Conservation (phyloP, 2,329 filamentous ascomycete genomes). For the Periconia sp. region DNA sequence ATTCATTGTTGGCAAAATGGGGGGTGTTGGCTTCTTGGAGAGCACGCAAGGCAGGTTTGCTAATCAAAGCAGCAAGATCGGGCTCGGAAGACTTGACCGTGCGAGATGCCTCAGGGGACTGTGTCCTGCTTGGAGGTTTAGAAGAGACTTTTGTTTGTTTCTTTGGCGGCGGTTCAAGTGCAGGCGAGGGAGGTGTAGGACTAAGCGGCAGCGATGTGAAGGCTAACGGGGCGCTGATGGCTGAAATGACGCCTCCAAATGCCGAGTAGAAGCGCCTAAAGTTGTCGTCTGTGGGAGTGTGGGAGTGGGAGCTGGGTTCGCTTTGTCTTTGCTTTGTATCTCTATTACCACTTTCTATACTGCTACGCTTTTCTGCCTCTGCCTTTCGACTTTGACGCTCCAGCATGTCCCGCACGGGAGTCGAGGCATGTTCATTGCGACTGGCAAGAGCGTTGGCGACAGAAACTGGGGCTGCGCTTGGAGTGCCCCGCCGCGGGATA, state of each 20-base stretch:
- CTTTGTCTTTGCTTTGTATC: conserved; percentile 9
- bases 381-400: conserved; percentile 33
- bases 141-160: conserved; percentile 19
- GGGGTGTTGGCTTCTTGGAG: conserved; percentile 65
- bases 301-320: conserved; percentile 10
- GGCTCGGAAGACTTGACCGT: conserved; percentile 58
- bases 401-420: conserved; percentile 35
- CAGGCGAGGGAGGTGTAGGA: conserved; percentile 25
- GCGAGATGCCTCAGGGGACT: conserved; percentile 32
- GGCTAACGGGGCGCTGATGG: conserved; percentile 84
- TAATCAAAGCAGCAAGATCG: conserved; percentile 82
- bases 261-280: conserved; percentile 92
- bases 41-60: conserved; percentile 78
- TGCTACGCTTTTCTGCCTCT: conserved; percentile 20
- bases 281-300: conserved; percentile 64
- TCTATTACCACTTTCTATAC: conserved; percentile 11
- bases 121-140: conserved; percentile 24
- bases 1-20: conserved; percentile 59
- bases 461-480: conserved; percentile 71
- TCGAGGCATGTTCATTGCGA: conserved; percentile 30
- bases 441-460: conserved; percentile 72
- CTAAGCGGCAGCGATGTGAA: conserved; percentile 86
- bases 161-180: conserved; percentile 27
- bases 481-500: conserved; percentile 67
- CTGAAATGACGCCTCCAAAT: conserved; percentile 85